These are phyloP conservation scores for Nemania sp. DNA, from an alignment of 2,329 filamentous ascomycete genomes.

Conservation along the genomic window DNA sequence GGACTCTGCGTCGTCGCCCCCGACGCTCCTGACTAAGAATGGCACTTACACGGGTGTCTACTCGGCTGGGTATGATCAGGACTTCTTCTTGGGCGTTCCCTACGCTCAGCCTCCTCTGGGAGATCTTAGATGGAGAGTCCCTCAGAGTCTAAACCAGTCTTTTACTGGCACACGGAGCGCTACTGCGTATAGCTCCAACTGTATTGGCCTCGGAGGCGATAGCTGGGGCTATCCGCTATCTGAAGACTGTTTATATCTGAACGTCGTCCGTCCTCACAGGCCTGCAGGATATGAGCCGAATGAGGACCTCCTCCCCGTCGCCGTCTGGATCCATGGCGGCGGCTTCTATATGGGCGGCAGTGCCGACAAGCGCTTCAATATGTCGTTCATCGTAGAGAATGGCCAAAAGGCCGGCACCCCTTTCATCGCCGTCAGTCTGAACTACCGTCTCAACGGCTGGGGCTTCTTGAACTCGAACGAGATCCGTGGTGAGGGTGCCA, in stretches of 20 bases:
- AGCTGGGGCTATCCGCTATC: slow-evolving; percentile 4
- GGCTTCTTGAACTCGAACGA: slow-evolving; percentile 1
- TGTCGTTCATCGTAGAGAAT: slow-evolving; percentile 10
- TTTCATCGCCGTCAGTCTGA: slow-evolving; percentile 9
- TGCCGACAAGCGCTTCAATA: slow-evolving; percentile 8
- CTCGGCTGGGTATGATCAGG: slow-evolving; percentile 7
- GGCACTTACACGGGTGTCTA: slow-evolving; percentile 4
- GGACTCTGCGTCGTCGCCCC: not conserved
- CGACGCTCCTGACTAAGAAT: slow-evolving; percentile 2
- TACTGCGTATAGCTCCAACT: not conserved
- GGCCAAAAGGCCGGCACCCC: not conserved
- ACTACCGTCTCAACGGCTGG: slow-evolving; percentile 1
- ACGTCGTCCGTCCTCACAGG: slow-evolving; percentile 7
- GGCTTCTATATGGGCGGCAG: slow-evolving; percentile 10
- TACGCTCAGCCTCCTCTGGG: slow-evolving; percentile 5
- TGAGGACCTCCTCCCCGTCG: not conserved
- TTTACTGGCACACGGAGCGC: not conserved
- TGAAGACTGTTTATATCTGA: slow-evolving; percentile 7
- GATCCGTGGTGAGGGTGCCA: not conserved
- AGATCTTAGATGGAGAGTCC: slow-evolving; percentile 1
- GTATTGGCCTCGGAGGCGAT: slow-evolving; percentile 5
- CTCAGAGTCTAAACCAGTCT: slow-evolving; percentile 1
- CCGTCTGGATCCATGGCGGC: slow-evolving; percentile 1
- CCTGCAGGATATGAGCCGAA: not conserved
- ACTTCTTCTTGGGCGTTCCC: slow-evolving; percentile 8